These are phyloP conservation scores for Colletotrichum sansevieriae DNA, from an alignment of 2,329 filamentous ascomycete genomes.

Conservation along the genomic window DNA sequence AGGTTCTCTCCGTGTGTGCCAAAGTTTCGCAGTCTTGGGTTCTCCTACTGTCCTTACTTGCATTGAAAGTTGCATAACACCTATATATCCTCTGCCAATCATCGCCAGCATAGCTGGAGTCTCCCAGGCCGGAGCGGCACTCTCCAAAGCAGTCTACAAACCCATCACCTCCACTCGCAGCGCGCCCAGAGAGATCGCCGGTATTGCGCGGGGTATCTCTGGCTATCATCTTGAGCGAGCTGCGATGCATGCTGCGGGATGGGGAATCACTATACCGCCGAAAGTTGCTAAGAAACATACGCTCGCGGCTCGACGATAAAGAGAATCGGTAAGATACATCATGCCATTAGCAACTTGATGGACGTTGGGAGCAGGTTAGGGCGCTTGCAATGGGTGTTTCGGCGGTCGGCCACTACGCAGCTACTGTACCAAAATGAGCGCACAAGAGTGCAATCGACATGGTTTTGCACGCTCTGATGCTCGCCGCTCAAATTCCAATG, in stretches of 20 bases:
- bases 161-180: neutral
- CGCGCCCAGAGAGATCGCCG: neutral
- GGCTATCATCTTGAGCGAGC: neutral
- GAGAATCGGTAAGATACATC: neutral
- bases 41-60: too few species aligned
- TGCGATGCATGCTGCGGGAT: neutral
- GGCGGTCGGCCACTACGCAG: neutral
- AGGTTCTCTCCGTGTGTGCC: too few species aligned
- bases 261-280: neutral
- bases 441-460: constrained; percentile 11
- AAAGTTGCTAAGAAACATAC: neutral
- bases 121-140: neutral
- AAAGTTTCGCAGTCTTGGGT: too few species aligned
- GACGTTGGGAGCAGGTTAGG: neutral
- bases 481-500: neutral
- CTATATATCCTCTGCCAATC: neutral
- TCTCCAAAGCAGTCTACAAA: neutral
- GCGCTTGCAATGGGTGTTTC: constrained; percentile 1
- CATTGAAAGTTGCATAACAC: too few species aligned
- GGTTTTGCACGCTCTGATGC: neutral
- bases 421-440: neutral
- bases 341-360: neutral
- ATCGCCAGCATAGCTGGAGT: constrained; percentile 5
- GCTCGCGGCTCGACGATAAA: neutral
- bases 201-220: neutral